phyloP scores from a whole-genome alignment of 2,329 filamentous ascomycete species.

The Penicillium sp. region DNA sequence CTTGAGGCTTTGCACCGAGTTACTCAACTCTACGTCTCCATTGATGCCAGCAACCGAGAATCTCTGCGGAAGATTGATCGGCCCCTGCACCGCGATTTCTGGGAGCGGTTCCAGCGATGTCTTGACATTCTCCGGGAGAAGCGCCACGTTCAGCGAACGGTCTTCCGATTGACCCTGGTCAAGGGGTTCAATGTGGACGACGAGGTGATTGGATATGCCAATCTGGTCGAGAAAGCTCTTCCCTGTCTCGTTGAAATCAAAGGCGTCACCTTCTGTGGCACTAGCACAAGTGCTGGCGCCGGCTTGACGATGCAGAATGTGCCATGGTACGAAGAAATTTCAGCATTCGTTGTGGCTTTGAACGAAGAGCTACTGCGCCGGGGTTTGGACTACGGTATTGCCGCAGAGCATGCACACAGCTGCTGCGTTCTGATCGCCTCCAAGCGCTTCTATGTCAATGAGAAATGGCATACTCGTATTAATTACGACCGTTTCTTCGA shows the following conservation, averaged over 20 bases:
- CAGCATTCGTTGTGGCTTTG: slow-evolving; percentile 74
- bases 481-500: slow-evolving; percentile 88
- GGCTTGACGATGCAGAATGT: slow-evolving; percentile 97
- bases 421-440: slow-evolving; percentile 88
- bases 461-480: slow-evolving; percentile 86
- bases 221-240: slow-evolving; percentile 78
- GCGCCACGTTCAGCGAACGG: slow-evolving; percentile 81
- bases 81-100: slow-evolving; percentile 92
- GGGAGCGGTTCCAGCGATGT: slow-evolving; percentile 90
- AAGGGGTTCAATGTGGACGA: slow-evolving; percentile 98
- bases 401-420: slow-evolving; percentile 90
- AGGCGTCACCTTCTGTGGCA: slow-evolving; percentile 95
- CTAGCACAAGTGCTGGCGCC: slow-evolving; percentile 75
- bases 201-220: slow-evolving; percentile 84
- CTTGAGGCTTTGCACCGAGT: slow-evolving; percentile 77
- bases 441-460: slow-evolving; percentile 70
- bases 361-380: slow-evolving; percentile 65
- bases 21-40: slow-evolving; percentile 93
- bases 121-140: slow-evolving; percentile 83
- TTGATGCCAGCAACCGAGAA: slow-evolving; percentile 89
- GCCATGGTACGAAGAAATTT: slow-evolving; percentile 89
- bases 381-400: slow-evolving; percentile 81
- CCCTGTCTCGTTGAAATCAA: slow-evolving; percentile 95
- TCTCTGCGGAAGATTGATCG: slow-evolving; percentile 84
- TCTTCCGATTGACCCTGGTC: slow-evolving; percentile 90